These are phyloP conservation scores for Teratosphaeria destructans DNA, from an alignment of 2,329 filamentous ascomycete species.

Conservation along the genomic window DNA sequence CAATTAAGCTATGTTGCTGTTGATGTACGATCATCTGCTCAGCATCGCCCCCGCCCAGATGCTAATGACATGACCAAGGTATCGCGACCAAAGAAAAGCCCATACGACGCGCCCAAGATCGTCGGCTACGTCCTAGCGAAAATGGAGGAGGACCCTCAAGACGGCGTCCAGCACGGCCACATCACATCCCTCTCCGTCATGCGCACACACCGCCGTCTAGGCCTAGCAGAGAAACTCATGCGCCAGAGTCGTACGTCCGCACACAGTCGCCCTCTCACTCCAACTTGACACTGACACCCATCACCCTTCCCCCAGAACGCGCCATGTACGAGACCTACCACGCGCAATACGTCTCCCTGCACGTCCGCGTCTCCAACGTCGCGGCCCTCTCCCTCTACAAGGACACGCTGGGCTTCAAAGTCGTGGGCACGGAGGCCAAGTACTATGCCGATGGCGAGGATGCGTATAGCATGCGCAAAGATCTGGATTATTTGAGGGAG, in stretches of 20 bases:
- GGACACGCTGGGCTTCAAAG: constrained; percentile 79
- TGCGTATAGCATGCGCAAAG: constrained; percentile 86
- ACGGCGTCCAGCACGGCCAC: constrained; percentile 87
- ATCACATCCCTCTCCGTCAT: constrained; percentile 94
- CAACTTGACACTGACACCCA: neutral
- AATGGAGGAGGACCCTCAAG: constrained; percentile 95
- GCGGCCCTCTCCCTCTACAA: constrained; percentile 88
- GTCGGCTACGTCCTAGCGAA: constrained; percentile 99
- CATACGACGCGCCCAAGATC: constrained; percentile 89
- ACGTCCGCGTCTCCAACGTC: constrained; percentile 88
- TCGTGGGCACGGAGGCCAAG: constrained; percentile 74
- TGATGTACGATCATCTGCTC: constrained; percentile 42
- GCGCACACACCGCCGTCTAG: constrained; percentile 83
- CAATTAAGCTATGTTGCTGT: constrained; percentile 95
- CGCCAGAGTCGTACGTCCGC: constrained; percentile 70
- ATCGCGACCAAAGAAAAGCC: constrained; percentile 63
- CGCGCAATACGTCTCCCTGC: constrained; percentile 86
- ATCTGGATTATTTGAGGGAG: constrained; percentile 52
- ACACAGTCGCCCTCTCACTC: neutral
- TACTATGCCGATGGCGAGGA: constrained; percentile 98
- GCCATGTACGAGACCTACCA: constrained; percentile 95
- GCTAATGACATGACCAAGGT: constrained; percentile 34
- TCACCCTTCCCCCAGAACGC: constrained; percentile 48
- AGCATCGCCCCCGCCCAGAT: neutral
- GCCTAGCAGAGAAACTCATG: constrained; percentile 96